A percentile compares a stretch with the other conserved stretches of the same genome.
phyloP scores from a whole-genome alignment of 169 alveolate species.

The Babesia bigemina region DNA sequence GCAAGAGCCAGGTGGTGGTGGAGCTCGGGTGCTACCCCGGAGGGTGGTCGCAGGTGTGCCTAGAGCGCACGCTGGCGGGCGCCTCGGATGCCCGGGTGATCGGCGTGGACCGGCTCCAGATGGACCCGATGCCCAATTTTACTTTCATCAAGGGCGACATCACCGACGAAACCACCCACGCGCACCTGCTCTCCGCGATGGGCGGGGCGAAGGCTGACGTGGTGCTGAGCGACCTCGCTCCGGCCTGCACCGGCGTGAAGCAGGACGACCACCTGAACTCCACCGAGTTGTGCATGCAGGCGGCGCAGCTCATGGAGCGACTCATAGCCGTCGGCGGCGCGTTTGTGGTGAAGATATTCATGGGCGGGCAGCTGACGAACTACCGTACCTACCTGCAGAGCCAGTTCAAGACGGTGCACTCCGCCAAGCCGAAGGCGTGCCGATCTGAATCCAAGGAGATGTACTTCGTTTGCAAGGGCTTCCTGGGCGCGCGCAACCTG shows the following conservation, averaged over 20 bases:
- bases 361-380: conserved; percentile 78
- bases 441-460: conserved; percentile 75
- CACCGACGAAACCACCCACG: conserved; percentile 70
- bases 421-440: conserved; percentile 78
- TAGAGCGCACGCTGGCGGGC: conserved; percentile 70
- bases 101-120: conserved; percentile 64
- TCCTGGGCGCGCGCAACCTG: conserved; percentile 71
- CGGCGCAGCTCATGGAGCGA: conserved; percentile 75
- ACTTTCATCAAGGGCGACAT: conserved; percentile 78
- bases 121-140: conserved; percentile 71
- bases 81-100: conserved; percentile 61
- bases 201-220: conserved; percentile 73
- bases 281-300: conserved; percentile 76
- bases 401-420: conserved; percentile 68
- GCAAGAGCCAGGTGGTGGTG: conserved; percentile 74
- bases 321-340: conserved; percentile 77
- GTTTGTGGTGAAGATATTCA: conserved; percentile 77
- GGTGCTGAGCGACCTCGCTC: conserved; percentile 77
- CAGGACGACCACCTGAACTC: conserved; percentile 80
- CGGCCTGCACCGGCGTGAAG: conserved; percentile 76
- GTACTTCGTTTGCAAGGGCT: conserved; percentile 77
- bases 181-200: conserved; percentile 54
- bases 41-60: conserved; percentile 80
- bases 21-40: conserved; percentile 83
- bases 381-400: conserved; percentile 74